Base-by-base conservation (phyloP, 164 flowering plant genomes). In the Magnolia changhungtana region DNA sequence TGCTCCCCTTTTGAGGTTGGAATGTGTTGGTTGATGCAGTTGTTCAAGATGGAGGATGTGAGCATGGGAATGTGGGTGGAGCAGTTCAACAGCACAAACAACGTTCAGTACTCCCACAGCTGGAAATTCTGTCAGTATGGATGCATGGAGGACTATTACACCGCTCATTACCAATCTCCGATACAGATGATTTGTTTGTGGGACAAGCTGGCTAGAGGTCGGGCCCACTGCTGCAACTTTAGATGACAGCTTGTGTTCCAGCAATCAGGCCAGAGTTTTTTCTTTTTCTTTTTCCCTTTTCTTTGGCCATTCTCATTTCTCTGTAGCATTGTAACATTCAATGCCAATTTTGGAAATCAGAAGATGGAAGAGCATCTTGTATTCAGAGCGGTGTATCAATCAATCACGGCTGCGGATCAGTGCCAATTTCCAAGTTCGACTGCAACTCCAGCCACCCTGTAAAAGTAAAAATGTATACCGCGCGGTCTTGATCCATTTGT, bases 11-110 rank as follows among this genome's bases (percentile, higher is more conserved):
- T 50, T 64, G 20, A 7, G 50, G 16, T 31, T 8, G 16, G 13
- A 10, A 5, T 27, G 16, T 59, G 9, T 14, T 50, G 50, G 21
- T 66, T n/a, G 16, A 11, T 55, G 79, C 93, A 95, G 98, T 83
- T 95, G 21, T 95, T 95, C 83, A 95, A 95, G 87, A 95, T 95
- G 98, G 98, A 95, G 86, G 97, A 95, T 81, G 97, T 92, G 78
- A 95, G 98, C 83, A 90, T 95, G 96, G 98, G 97, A 79, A 89
- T 95, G 97, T 95, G 97, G 98, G 96, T 92, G 19, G 94, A 91
- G 83, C 88, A 91, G 75, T 90, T 95, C 79, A 95, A 95, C 84
- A 87, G 87, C 77, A 77, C 98, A 8, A 84, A 52, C 6, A 23
- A 77, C 9, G 98, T 96, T 1, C 91, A 91, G 63, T 92, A 94